Conservation (phyloP, 495 filamentous ascomycete genomes). For the Penicillium crystallinum region DNA sequence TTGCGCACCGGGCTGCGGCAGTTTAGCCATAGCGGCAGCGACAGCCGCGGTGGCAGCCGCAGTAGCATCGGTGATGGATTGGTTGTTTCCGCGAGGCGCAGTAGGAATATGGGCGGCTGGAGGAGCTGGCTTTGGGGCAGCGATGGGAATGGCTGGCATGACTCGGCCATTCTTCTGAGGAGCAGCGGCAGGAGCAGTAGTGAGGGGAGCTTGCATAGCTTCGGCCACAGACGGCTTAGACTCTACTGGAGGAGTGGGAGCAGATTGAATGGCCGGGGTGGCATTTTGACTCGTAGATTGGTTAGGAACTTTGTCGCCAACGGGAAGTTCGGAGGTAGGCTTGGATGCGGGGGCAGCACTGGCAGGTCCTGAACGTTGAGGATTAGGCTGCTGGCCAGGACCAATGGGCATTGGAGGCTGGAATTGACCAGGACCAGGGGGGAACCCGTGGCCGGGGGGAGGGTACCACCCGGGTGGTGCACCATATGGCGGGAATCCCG, state of each 20-base stretch:
- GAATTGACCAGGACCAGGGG: slow-evolving; percentile 56
- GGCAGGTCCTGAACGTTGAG: slow-evolving; percentile 36
- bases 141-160: slow-evolving; percentile 60
- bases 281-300: slow-evolving; percentile 33
- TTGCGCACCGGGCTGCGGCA: slow-evolving; percentile 48
- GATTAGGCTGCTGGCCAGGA: slow-evolving; percentile 45
- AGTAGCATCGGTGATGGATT: slow-evolving; percentile 63
- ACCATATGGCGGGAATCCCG: slow-evolving; percentile 45
- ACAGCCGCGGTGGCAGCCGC: slow-evolving; percentile 81
- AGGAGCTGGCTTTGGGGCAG: slow-evolving; percentile 41
- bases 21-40: slow-evolving; percentile 82
- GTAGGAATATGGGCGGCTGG: slow-evolving; percentile 30
- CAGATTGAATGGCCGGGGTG: slow-evolving; percentile 37
- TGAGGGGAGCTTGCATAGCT: slow-evolving; percentile 48
- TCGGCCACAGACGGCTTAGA: slow-evolving; percentile 57
- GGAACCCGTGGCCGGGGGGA: slow-evolving; percentile 75
- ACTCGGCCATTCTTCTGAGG: slow-evolving; percentile 62
- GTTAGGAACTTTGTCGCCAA: slow-evolving; percentile 31
- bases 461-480: slow-evolving; percentile 73
- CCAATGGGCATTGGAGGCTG: slow-evolving; percentile 48
- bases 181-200: slow-evolving; percentile 33
- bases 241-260: slow-evolving; percentile 56
- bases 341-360: slow-evolving; percentile 27
- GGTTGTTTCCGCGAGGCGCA: slow-evolving; percentile 28
- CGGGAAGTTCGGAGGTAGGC: slow-evolving; percentile 41